Base-by-base conservation (phyloP, 805 yeast genomes). In the Starmerella khaoyaiensis region DNA sequence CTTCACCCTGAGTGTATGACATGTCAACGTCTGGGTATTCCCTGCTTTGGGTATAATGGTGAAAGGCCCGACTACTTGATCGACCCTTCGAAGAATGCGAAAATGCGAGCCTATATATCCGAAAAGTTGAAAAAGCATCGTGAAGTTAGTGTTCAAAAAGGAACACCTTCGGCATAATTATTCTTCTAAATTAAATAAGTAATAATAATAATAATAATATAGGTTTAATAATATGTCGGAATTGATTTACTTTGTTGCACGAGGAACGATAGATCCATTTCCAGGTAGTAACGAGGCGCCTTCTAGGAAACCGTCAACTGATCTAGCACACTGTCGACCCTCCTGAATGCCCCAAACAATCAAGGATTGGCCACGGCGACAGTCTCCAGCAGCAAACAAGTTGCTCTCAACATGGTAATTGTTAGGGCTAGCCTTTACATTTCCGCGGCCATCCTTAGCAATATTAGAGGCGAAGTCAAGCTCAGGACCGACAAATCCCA, bases 341-440 rank as follows among this genome's bases (percentile, higher is more conserved):
- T 87, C 98, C 65, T 90, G 97, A 51, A 87, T 87, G 64, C 97
- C 98, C 97, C 97, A 90, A 39, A 87, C 98, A 59, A 87, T 87
- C 60, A 87, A 72, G 2, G 95, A 82, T 67, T 87, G 98, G 21
- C 98, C 98, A 64, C 97, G 77, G 69, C 98, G 79, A 65, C 97
- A 90, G 62, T 87, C 98, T 63, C 98, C 98, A 35, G 97, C 96
- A 33, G 95, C 82, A 55, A 86, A 87, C 43, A 84, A 55, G 51
- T 83, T 84, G 42, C 68, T 79, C 28, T 61, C 67, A 40, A 82
- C 84, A 43, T 71, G 68, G 70, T 87, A 87, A 40, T 71, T 73
- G 42, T 64, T 63, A 15, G 76, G 65, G 48, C 68, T 69, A 7
- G 78, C 72, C 45, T 61, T 61, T 53, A 87, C 73, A 31, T 90